Percentiles rank a stretch among this genome's conserved stretches.
Conservation (phyloP, 495 filamentous ascomycete species). For the Glarea lozoyensis region DNA sequence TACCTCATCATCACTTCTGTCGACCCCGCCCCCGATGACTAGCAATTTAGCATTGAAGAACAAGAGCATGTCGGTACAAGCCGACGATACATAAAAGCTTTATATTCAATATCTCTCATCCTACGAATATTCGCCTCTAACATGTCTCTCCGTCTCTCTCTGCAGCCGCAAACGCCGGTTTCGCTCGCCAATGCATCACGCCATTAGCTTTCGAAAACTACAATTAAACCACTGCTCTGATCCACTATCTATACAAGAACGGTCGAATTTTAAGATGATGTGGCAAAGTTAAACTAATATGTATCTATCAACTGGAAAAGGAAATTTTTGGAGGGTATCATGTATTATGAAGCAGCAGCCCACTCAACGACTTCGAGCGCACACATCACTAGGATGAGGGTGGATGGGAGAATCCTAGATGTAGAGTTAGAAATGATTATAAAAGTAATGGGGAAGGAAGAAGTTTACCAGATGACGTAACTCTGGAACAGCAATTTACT, state of each 20-base stretch:
- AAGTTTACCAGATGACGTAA: slow-evolving; percentile 83
- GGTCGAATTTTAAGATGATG: too few relatives aligned
- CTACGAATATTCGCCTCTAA: too few relatives aligned
- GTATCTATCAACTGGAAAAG: background rate
- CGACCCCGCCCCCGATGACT: too few relatives aligned
- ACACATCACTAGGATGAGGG: slow-evolving; percentile 79
- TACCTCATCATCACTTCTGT: too few relatives aligned
- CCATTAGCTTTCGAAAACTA: too few relatives aligned
- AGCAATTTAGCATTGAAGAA: too few relatives aligned
- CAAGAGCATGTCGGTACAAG: too few relatives aligned
- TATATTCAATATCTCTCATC: too few relatives aligned
- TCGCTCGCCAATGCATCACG: too few relatives aligned
- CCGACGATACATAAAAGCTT: too few relatives aligned
- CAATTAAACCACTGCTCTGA: background rate
- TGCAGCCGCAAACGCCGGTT: too few relatives aligned
- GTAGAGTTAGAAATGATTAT: slow-evolving; percentile 20
- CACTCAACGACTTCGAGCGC: slow-evolving; percentile 92
- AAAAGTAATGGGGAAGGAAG: background rate
- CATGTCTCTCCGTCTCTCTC: background rate
- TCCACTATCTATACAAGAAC: background rate
- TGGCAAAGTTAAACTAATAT: too few relatives aligned
- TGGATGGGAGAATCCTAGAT: slow-evolving; percentile 83
- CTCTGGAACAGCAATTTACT: slow-evolving; percentile 90
- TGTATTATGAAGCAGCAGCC: slow-evolving; percentile 40
- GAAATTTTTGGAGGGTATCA: slow-evolving; percentile 2